A percentile compares a stretch with the other conserved stretches of the same genome.
phyloP scores from a whole-genome alignment of 2,329 filamentous ascomycete species.

The Sporothrix pseudoabietina region DNA sequence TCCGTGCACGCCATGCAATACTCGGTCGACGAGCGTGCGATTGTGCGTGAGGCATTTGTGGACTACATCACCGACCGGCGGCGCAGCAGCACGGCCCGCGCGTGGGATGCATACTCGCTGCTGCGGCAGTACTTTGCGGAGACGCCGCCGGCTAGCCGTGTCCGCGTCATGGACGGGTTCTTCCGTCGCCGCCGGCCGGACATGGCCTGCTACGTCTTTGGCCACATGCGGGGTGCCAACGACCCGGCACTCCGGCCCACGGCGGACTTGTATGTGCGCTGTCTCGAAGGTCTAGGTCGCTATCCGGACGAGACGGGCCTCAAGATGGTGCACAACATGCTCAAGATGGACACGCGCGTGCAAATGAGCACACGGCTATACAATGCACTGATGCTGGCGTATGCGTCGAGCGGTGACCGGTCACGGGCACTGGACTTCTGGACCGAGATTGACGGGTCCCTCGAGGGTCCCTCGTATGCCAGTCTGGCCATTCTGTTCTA shows the following conservation, averaged over 20 bases:
- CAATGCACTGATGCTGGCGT: conserved; percentile 86
- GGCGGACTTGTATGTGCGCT: conserved; percentile 73
- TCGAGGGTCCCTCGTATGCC: conserved; percentile 83
- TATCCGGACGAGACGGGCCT: conserved; percentile 56
- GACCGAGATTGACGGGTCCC: conserved; percentile 76
- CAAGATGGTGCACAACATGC: conserved; percentile 82
- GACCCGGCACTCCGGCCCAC: conserved; percentile 66
- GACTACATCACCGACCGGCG: conserved; percentile 65
- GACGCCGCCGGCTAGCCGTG: conserved; percentile 65
- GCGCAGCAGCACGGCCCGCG: conserved; percentile 61
- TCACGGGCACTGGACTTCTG: conserved; percentile 75
- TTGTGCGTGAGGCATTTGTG: conserved; percentile 67
- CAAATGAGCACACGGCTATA: conserved; percentile 74
- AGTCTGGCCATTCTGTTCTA: conserved; percentile 81
- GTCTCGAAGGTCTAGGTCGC: conserved; percentile 73
- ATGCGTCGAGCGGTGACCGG: conserved; percentile 68
- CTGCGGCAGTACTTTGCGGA: conserved; percentile 66
- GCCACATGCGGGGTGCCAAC: conserved; percentile 84
- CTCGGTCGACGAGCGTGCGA: conserved; percentile 67
- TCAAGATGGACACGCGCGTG: conserved; percentile 86
- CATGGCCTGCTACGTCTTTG: conserved; percentile 84
- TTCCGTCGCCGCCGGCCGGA: conserved; percentile 75
- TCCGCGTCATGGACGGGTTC: conserved; percentile 77
- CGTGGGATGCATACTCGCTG: conserved; percentile 68
- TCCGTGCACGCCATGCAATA: conserved; percentile 73